Base-by-base conservation (phyloP, 805 yeast species). In the Starmera pachycereana region DNA sequence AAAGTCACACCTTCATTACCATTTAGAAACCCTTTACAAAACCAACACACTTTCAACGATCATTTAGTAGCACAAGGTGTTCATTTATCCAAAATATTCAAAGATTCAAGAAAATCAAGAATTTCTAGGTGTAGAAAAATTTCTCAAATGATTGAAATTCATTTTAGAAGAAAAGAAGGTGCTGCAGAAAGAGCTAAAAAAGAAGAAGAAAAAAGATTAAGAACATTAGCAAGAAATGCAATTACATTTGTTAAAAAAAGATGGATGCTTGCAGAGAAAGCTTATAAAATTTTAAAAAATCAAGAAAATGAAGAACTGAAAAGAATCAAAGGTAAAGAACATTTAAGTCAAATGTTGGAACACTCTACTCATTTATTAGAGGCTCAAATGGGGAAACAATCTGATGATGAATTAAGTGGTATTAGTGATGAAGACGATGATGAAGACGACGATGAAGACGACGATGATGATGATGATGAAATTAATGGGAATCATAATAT, bases 261-360 rank as follows among this genome's bases (percentile, higher is more conserved):
- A 53, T 92, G 99, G 99, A 65, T 71, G 18, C 69, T 88, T 37
- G 98, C 97, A 3, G 85, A 81, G 45, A 87, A 84, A 56, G 94
- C 86, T 1, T 81, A 74, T 54, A 70, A 68, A 37, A 82, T 78
- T 12, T 65, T 84, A 44, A 92, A 84, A 54, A 79, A 80, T 36
- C 76, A 81, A 44, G 86, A 83, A 48, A 81, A 73, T 44, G 95
- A 86, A 49, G 89, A 84, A 47, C 71, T 81, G 50, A 81, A 87
- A 54, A 75, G 84, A 40, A 73, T 75, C 9, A 78, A 81, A 52
- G 96, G 97, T 32, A 83, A 88, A 54, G 84, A 85, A 51, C 95
- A 89, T 56, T 67, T 90, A 41, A 78, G 86, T 41, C 81, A 86
- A 54, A 89, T 90, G 70, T 65, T 90, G 42, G 95, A 89, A 53